phyloP scores from a whole-genome alignment of 2,329 filamentous ascomycete species.

The Cytospora piceicola region DNA sequence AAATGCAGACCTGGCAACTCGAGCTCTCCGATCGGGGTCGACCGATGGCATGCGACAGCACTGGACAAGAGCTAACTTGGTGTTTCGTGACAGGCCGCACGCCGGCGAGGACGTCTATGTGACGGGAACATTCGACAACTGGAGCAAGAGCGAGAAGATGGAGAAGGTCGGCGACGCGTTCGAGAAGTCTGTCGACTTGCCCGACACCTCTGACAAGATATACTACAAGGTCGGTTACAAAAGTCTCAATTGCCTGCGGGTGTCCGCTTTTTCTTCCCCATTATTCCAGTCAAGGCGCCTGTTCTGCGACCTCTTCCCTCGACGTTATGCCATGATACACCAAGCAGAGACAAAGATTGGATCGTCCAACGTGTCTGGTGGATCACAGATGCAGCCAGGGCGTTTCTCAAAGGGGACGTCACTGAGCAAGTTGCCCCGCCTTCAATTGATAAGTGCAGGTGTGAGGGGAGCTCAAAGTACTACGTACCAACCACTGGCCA shows the following conservation, averaged over 20 bases:
- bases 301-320: slow-evolving; percentile 1
- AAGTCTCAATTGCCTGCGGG: slow-evolving; percentile 25
- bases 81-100: slow-evolving; percentile 68
- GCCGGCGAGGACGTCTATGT: slow-evolving; percentile 87
- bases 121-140: slow-evolving; percentile 94
- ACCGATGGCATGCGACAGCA: slow-evolving; percentile 1
- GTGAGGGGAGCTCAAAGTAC: slow-evolving; percentile 1
- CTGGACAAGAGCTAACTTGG: neutral
- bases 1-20: neutral
- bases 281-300: slow-evolving; percentile 25
- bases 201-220: slow-evolving; percentile 70
- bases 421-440: slow-evolving; percentile 18
- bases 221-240: slow-evolving; percentile 88
- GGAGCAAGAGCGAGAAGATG: slow-evolving; percentile 84
- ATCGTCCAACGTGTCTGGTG: neutral
- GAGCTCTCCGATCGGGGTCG: neutral
- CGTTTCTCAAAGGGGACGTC: neutral
- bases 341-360: slow-evolving; percentile 11
- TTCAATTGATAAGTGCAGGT: slow-evolving; percentile 19
- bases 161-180: slow-evolving; percentile 75
- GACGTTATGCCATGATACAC: slow-evolving; percentile 1
- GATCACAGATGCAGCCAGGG: neutral
- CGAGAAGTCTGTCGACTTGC: slow-evolving; percentile 74
- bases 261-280: slow-evolving; percentile 18
- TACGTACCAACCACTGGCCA: neutral